Percentiles rank a stretch among this genome's conserved stretches.
phyloP scores from a whole-genome alignment of 805 yeast genomes.

The Ogataea angusta region DNA sequence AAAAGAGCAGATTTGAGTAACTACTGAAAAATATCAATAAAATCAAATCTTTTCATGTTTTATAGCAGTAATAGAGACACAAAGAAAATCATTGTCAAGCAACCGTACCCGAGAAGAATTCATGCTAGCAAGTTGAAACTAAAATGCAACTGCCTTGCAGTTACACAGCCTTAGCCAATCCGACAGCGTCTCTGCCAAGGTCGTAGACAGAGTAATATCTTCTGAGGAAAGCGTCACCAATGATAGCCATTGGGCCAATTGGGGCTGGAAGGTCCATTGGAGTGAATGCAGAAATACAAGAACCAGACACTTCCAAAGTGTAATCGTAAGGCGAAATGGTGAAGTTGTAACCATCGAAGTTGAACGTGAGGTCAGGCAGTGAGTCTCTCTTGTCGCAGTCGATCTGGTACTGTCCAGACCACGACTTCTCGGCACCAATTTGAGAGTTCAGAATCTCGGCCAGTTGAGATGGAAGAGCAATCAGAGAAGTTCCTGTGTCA shows the following conservation, averaged over 20 bases:
- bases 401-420: constrained; percentile 95
- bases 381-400: constrained; percentile 84
- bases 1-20: constrained; percentile 26
- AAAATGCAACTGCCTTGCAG: constrained; percentile 8
- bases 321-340: constrained; percentile 87
- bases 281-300: constrained; percentile 94
- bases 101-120: constrained; percentile 1
- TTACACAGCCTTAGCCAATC: constrained; percentile 76
- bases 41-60: constrained; percentile 3
- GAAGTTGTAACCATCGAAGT: constrained; percentile 86
- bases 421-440: constrained; percentile 95
- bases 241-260: constrained; percentile 91
- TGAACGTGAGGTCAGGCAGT: constrained; percentile 90
- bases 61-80: constrained; percentile 10
- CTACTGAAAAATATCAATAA: constrained; percentile 1
- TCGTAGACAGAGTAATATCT: constrained; percentile 93
- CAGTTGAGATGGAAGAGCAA: constrained; percentile 89
- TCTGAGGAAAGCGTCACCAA: constrained; percentile 97
- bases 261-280: constrained; percentile 98
- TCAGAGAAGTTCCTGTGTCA: constrained; percentile 97
- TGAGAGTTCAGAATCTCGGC: constrained; percentile 94
- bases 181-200: constrained; percentile 86
- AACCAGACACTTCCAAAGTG: constrained; percentile 89
- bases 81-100: constrained; percentile 5
- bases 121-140: neutral